Evolutionary conservation across 345 rosid species (phyloP), one percentile per base, ranked within the genome.

Genomic region (Bruguiera parviflora): DNA sequence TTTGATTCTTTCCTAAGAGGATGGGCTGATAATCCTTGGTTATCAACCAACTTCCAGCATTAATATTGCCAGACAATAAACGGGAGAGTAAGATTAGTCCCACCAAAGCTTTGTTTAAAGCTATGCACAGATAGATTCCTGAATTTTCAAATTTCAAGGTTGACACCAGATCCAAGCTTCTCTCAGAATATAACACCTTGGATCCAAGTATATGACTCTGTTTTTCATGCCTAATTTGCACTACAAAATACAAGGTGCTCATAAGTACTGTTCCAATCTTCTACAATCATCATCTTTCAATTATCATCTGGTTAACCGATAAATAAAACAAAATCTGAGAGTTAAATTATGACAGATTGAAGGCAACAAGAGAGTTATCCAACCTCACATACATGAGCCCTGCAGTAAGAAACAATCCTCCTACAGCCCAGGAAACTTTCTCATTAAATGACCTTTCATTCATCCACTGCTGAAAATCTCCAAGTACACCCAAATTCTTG

Each of bases 381-480:
- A 46, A 90, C 96, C 88, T 92, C 65, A 84, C 69, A 75, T 90
- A 82, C 68, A 88, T 49, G 33, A 89, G 75, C 27, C 95, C 94
- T 46, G 87, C 86, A 22, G 90, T 83, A 32, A 85, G 88, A 75
- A 87, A 95, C 86, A 90, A 75, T 67, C 91, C 95, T 69, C 97
- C 96, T 35, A 92, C 82, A 15, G 92, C 98, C 85, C 97, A 82
- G 33, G 85, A 87, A 69, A 90, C 82, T 53, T 77, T 88, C 69
- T 84, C 89, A 43, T 53, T 78, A 52, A 73, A 75, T 16, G 83
- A 58, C 79, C 82, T 79, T 69, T 79, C 88, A 70, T 66, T 75
- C 63, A 84, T 66, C 92, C 88, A 75, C 75, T 81, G 84, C 67
- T 62, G 81, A 68, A 85, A 76, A 74, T 81, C 86, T 71, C 75